Percentiles rank a stretch among this genome's conserved stretches.
phyloP scores from a whole-genome alignment of 345 rosid species.

The Pistacia atlantica region DNA sequence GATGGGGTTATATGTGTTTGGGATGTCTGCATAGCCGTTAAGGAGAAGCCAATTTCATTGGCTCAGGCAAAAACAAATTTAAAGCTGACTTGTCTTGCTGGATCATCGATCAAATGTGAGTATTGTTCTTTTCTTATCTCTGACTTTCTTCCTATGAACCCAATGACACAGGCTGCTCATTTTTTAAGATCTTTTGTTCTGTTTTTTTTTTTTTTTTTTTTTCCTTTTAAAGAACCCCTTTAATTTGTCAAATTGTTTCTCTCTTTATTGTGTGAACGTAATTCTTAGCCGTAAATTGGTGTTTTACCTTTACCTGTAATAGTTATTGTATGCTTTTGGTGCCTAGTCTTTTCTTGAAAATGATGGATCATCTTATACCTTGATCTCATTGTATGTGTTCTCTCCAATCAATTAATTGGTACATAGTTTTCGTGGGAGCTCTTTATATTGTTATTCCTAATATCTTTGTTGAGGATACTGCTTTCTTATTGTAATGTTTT shows the following conservation, averaged over 20 bases:
- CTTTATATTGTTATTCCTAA: neutral
- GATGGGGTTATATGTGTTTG: conserved; percentile 93
- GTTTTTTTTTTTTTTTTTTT: neutral
- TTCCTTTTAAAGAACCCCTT: neutral
- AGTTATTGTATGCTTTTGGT: neutral
- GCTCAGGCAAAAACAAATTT: conserved; percentile 85
- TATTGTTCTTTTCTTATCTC: conserved; percentile 11
- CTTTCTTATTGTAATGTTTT: neutral
- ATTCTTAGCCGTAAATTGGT: neutral
- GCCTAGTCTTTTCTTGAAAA: too few species aligned
- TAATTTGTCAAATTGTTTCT: neutral
- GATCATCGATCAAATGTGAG: conserved; percentile 73
- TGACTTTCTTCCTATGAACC: conserved; percentile 2
- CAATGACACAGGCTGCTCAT: too few species aligned
- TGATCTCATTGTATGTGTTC: neutral
- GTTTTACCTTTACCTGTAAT: neutral
- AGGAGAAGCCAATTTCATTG: conserved; percentile 69
- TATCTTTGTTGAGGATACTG: neutral
- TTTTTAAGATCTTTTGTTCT: neutral
- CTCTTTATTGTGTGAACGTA: neutral
- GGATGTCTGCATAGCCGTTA: conserved; percentile 76
- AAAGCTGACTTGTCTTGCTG: conserved; percentile 93
- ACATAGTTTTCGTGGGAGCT: neutral
- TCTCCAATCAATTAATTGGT: neutral
- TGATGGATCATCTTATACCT: neutral